Evolutionary conservation across 306 rosid genomes (phyloP).

Genomic region (Trifolium subterraneum): DNA sequence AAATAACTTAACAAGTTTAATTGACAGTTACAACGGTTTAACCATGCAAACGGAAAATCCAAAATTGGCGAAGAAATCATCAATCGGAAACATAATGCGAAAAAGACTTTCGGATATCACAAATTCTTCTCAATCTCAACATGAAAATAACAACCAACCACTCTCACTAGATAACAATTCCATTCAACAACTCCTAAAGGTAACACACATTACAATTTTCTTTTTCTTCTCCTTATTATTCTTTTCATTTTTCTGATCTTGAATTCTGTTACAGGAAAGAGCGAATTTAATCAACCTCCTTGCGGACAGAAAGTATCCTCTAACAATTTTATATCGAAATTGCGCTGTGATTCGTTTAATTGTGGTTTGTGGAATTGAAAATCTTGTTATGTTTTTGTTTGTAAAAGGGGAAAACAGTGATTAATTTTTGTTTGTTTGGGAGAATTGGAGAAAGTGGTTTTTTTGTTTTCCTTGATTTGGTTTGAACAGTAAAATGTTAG

Average conservation of each 20-base stretch:
- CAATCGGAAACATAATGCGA: constrained; percentile 65
- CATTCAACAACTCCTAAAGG: constrained; percentile 73
- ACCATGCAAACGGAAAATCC: constrained; percentile 31
- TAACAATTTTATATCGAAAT: neutral
- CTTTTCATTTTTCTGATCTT: neutral
- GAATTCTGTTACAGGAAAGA: constrained; percentile 67
- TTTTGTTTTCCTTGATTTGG: constrained; percentile 50
- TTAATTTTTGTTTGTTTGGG: neutral
- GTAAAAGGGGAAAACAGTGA: neutral
- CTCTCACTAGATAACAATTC: constrained; percentile 30
- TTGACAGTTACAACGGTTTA: neutral
- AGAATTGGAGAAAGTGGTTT: neutral
- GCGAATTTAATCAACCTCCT: constrained; percentile 58
- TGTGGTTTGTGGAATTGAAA: neutral
- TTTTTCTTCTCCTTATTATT: neutral
- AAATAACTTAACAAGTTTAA: neutral
- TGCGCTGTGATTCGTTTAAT: neutral
- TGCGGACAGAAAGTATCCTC: constrained; percentile 81
- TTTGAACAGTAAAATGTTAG: constrained; percentile 64
- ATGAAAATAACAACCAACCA: constrained; percentile 30
- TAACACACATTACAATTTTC: neutral
- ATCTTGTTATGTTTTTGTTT: neutral
- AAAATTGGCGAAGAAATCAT: constrained; percentile 64
- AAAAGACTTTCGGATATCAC: constrained; percentile 84
- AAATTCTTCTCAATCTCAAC: constrained; percentile 47